phyloP scores from a whole-genome alignment of 768 basidiomycete species.

The Lyophyllum semitale region DNA sequence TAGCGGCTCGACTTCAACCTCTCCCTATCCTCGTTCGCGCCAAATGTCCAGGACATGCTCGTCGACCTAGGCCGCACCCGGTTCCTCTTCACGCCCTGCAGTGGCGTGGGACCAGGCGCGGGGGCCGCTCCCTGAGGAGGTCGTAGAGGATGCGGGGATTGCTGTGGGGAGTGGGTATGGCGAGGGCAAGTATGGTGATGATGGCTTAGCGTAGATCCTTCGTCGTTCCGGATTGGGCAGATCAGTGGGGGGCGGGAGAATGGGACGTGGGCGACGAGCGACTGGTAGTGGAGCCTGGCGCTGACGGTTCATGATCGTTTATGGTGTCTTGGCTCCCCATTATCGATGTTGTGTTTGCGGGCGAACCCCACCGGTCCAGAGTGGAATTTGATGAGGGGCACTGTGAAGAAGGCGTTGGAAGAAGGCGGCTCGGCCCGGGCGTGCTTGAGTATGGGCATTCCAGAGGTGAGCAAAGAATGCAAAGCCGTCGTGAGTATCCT shows the following conservation, averaged over 20 bases:
- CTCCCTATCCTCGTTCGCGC: conserved; percentile 48
- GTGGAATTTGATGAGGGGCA: conserved; percentile 16
- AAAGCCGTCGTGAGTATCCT: too few species aligned
- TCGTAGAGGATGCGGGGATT: conserved; percentile 25
- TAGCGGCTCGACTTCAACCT: conserved; percentile 43
- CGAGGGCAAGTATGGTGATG: conserved; percentile 31
- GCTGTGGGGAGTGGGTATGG: conserved; percentile 31
- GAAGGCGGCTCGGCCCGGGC: background rate
- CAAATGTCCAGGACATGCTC: conserved; percentile 34
- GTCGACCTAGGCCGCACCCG: conserved; percentile 34
- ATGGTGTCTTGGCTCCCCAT: conserved; percentile 32
- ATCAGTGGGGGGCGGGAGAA: conserved; percentile 33
- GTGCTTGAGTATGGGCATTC: conserved; percentile 1
- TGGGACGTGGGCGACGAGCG: conserved; percentile 39
- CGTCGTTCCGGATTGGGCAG: conserved; percentile 37
- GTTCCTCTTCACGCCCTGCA: conserved; percentile 41
- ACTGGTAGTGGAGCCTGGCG: conserved; percentile 37
- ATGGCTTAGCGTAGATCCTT: conserved; percentile 23
- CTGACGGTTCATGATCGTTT: background rate
- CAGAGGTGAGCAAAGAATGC: conserved; percentile 14
- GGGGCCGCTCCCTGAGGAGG: conserved; percentile 36
- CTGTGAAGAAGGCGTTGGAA: conserved; percentile 3
- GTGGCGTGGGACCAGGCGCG: conserved; percentile 28
- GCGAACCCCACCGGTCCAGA: conserved; percentile 25
- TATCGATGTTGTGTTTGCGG: conserved; percentile 27